Evolutionary conservation across 2,329 filamentous ascomycete species (phyloP).

Genomic region (Fusarium sp.): DNA sequence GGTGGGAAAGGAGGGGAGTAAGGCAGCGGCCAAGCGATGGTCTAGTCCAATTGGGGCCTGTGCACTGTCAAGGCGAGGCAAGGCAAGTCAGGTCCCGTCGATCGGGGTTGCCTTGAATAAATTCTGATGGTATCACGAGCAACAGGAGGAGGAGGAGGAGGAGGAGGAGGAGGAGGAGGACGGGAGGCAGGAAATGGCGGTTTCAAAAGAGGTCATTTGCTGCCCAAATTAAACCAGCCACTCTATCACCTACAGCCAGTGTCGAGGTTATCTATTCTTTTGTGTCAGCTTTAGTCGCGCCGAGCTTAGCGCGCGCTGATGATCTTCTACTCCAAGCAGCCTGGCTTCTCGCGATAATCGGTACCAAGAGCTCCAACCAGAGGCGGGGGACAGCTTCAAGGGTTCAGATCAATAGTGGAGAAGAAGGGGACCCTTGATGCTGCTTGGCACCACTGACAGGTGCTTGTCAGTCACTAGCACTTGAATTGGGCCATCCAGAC

Average conservation of each 20-base stretch:
- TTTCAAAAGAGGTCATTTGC: conserved; percentile 18
- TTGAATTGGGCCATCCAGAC: conserved; percentile 30
- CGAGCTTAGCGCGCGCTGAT: conserved; percentile 37
- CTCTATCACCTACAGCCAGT: background rate
- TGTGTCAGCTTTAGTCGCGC: conserved; percentile 4
- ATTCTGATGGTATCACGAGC: conserved; percentile 31
- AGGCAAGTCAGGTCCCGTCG: conserved; percentile 7
- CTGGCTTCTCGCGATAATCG: conserved; percentile 2
- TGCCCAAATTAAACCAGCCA: conserved; percentile 16
- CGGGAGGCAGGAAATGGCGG: background rate
- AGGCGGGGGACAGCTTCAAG: conserved; percentile 27
- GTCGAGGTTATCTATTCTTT: conserved; percentile 1
- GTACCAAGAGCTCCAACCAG: conserved; percentile 19
- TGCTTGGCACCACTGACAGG: conserved; percentile 32
- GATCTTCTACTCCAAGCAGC: conserved; percentile 14
- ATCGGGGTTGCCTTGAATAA: conserved; percentile 19
- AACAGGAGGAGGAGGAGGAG: conserved; percentile 11
- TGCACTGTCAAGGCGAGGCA: conserved; percentile 22
- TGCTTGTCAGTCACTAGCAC: conserved; percentile 24
- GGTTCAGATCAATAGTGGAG: conserved; percentile 32
- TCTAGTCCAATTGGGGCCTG: conserved; percentile 30
- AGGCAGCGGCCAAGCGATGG: conserved; percentile 12
- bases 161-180: background rate
- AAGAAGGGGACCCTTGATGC: conserved; percentile 7
- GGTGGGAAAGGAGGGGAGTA: conserved; percentile 18